Percentiles rank a stretch among this genome's conserved stretches.
Evolutionary conservation across 768 basidiomycete species (phyloP).

Genomic region (Serendipita vermifera): DNA sequence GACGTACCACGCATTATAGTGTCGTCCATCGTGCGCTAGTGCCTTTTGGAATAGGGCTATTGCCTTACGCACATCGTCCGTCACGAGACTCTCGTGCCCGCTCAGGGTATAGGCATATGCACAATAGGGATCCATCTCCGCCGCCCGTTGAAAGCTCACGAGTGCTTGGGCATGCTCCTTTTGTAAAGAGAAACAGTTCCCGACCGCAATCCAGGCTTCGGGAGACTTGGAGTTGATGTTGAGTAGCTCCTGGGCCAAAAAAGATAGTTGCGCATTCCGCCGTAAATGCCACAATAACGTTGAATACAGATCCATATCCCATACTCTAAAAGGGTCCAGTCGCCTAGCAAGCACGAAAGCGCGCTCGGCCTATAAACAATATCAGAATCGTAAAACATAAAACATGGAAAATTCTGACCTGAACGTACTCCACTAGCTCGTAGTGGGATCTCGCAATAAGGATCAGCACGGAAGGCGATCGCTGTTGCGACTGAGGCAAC

Average conservation of each 20-base stretch:
- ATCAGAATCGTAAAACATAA: not conserved
- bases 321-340: slow-evolving; percentile 80
- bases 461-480: slow-evolving; percentile 63
- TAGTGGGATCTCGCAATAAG: slow-evolving; percentile 82
- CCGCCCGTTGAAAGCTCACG: slow-evolving; percentile 86
- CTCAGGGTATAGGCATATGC: slow-evolving; percentile 95
- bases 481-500: slow-evolving; percentile 60
- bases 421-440: slow-evolving; percentile 76
- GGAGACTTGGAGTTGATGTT: slow-evolving; percentile 69
- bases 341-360: slow-evolving; percentile 70
- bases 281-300: slow-evolving; percentile 93
- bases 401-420: slow-evolving; percentile 40
- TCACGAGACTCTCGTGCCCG: slow-evolving; percentile 84
- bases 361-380: slow-evolving; percentile 57
- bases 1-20: slow-evolving; percentile 96
- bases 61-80: slow-evolving; percentile 89
- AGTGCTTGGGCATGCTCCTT: slow-evolving; percentile 89
- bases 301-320: slow-evolving; percentile 93
- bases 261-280: slow-evolving; percentile 70
- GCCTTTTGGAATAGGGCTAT: slow-evolving; percentile 86
- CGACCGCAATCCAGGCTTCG: slow-evolving; percentile 91
- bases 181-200: slow-evolving; percentile 89
- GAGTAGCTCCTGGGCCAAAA: slow-evolving; percentile 84
- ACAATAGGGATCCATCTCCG: slow-evolving; percentile 75
- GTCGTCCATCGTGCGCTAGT: slow-evolving; percentile 77